Conservation (phyloP, 148 eudicot species). For the Salicornia ramosissima region DNA sequence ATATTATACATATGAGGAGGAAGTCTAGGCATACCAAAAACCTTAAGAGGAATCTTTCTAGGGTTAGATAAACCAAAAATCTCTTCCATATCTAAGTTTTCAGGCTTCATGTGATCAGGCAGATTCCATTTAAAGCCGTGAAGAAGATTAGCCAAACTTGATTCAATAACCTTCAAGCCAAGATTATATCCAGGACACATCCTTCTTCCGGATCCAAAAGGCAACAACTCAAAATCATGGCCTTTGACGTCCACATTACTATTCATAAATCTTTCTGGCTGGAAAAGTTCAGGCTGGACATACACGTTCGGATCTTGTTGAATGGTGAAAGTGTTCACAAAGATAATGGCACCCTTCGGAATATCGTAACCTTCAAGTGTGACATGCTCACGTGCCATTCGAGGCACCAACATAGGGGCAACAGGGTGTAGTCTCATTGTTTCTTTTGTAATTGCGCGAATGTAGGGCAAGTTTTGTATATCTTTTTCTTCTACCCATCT, state of each 20-base stretch:
- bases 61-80: constrained; percentile 77
- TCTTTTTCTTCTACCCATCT: constrained; percentile 88
- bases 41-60: constrained; percentile 51
- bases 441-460: constrained; percentile 78
- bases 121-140: constrained; percentile 79
- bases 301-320: constrained; percentile 67
- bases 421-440: constrained; percentile 89
- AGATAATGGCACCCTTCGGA: constrained; percentile 45
- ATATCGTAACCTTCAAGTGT: constrained; percentile 69
- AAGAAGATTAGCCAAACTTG: constrained; percentile 69
- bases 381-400: constrained; percentile 48
- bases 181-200: constrained; percentile 92
- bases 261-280: constrained; percentile 67
- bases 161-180: constrained; percentile 66
- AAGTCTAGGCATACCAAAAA: constrained; percentile 50
- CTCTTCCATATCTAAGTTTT: constrained; percentile 80
- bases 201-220: constrained; percentile 81
- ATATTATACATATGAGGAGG: constrained; percentile 36
- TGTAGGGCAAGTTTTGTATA: constrained; percentile 59
- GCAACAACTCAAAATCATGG: constrained; percentile 63
- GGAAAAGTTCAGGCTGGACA: constrained; percentile 57
- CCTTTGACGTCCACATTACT: constrained; percentile 68
- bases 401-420: constrained; percentile 80
- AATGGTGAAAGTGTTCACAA: constrained; percentile 74
- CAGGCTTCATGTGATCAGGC: constrained; percentile 44